A percentile compares a stretch with the other conserved stretches of the same genome.
Evolutionary conservation across 305 asterid species (phyloP).

Genomic region (Striga hermonthica): DNA sequence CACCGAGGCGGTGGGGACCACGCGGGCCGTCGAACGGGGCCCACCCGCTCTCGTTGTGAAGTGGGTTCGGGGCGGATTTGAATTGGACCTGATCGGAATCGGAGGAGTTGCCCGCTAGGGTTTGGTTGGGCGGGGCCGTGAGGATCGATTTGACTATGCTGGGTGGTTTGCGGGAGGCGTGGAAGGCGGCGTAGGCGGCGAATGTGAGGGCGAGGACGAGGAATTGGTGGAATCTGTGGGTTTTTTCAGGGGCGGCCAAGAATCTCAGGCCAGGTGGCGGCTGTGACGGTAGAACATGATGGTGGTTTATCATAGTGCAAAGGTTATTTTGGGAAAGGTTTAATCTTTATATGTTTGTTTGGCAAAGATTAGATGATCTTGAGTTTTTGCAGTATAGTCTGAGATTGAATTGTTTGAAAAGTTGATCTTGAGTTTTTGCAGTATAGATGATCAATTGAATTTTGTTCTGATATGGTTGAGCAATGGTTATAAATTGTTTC

Average conservation of each 20-base stretch:
- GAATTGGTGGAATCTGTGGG: conserved; percentile 56
- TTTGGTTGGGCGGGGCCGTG: conserved; percentile 56
- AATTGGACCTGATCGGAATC: conserved; percentile 27
- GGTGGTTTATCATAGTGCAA: not conserved
- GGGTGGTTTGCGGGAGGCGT: conserved; percentile 95
- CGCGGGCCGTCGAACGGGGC: conserved; percentile 70
- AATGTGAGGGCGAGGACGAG: conserved; percentile 74
- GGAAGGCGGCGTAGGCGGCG: conserved; percentile 85
- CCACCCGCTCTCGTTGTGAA: conserved; percentile 56
- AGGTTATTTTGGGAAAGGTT: too few relatives aligned
- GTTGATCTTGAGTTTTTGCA: too few relatives aligned
- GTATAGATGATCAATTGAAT: too few relatives aligned
- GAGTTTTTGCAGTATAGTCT: too few relatives aligned
- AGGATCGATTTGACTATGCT: conserved; percentile 90
- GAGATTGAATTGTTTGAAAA: too few relatives aligned
- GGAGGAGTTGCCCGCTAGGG: conserved; percentile 30
- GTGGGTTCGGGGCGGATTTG: conserved; percentile 25
- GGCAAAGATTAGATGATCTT: too few relatives aligned
- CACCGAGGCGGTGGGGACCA: conserved; percentile 94
- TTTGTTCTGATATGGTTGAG: too few relatives aligned
- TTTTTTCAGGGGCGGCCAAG: conserved; percentile 50
- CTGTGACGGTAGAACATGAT: conserved; percentile 35
- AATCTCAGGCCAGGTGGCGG: conserved; percentile 65
- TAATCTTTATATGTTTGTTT: too few relatives aligned
- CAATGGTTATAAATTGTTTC: too few relatives aligned